Percentiles rank a stretch among this genome's conserved stretches.
Evolutionary conservation across 1,139 yeast genomes (phyloP).

Genomic region (Magnusiomyces sp.): DNA sequence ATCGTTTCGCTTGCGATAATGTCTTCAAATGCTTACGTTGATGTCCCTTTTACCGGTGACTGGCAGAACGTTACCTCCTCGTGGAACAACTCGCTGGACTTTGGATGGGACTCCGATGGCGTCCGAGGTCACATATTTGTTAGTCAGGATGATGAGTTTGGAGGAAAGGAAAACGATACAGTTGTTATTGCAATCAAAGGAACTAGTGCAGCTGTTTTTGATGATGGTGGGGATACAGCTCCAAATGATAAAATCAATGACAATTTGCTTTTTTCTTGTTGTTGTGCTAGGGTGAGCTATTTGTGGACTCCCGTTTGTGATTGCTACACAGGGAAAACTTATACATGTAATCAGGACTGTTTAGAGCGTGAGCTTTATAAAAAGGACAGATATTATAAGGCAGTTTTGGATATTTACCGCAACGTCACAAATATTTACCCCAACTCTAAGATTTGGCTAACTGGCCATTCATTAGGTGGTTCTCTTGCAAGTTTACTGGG

Average conservation of each 20-base stretch:
- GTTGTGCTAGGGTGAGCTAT: slow-evolving; percentile 90
- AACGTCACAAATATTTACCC: slow-evolving; percentile 68
- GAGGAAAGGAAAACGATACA: slow-evolving; percentile 25
- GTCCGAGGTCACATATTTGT: slow-evolving; percentile 86
- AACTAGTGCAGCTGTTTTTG: slow-evolving; percentile 82
- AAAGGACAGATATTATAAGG: slow-evolving; percentile 75
- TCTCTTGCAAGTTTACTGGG: slow-evolving; percentile 75
- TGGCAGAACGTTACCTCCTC: slow-evolving; percentile 76
- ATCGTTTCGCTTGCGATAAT: slow-evolving; percentile 70
- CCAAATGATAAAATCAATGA: slow-evolving; percentile 78
- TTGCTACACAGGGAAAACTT: slow-evolving; percentile 69
- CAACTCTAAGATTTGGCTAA: slow-evolving; percentile 65
- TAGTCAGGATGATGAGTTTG: slow-evolving; percentile 39
- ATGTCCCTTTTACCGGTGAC: slow-evolving; percentile 67
- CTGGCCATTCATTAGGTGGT: slow-evolving; percentile 96
- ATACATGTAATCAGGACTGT: slow-evolving; percentile 85
- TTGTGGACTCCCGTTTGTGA: slow-evolving; percentile 96
- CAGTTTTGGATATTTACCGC: slow-evolving; percentile 67
- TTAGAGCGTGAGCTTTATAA: slow-evolving; percentile 66
- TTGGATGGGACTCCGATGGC: slow-evolving; percentile 86
- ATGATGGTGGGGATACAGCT: slow-evolving; percentile 68
- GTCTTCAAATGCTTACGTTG: slow-evolving; percentile 88
- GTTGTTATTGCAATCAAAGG: slow-evolving; percentile 86
- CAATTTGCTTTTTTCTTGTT: slow-evolving; percentile 82
- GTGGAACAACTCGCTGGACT: slow-evolving; percentile 40